Evolutionary conservation across 768 basidiomycete species (phyloP).

Genomic region (Rhodosporidiobolus odoratus): DNA sequence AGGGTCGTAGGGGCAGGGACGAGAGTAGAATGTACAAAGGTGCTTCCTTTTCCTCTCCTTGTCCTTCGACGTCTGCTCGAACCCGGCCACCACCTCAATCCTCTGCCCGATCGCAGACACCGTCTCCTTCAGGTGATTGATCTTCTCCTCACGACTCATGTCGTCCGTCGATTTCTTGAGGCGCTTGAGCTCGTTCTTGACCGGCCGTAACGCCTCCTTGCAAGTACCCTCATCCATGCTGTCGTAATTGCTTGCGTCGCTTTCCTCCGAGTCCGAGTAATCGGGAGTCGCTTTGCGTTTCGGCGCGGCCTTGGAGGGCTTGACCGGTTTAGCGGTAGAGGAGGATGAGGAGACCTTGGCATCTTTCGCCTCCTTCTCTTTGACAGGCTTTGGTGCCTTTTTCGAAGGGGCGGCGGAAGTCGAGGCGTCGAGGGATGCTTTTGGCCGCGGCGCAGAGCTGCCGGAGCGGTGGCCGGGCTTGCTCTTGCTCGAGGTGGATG

Average conservation of each 20-base stretch:
- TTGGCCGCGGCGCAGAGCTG: constrained; percentile 10
- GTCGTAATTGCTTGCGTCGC: constrained; percentile 65
- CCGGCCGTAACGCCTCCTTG: constrained; percentile 91
- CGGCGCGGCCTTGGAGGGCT: constrained; percentile 56
- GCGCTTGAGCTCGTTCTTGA: constrained; percentile 95
- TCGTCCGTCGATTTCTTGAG: constrained; percentile 88
- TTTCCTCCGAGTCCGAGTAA: constrained; percentile 90
- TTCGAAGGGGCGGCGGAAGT: neutral
- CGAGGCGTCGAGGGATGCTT: constrained; percentile 6
- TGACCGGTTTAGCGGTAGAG: constrained; percentile 3
- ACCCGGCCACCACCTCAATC: constrained; percentile 64
- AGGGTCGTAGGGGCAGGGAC: neutral
- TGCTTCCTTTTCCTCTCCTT: constrained; percentile 38
- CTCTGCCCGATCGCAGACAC: constrained; percentile 86
- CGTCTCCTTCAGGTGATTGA: constrained; percentile 90
- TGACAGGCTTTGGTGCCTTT: no score
- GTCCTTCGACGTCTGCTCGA: constrained; percentile 3
- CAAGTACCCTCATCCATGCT: constrained; percentile 47
- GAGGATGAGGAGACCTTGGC: constrained; percentile 4
- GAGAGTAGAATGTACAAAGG: constrained; percentile 31
- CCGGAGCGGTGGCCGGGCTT: constrained; percentile 14
- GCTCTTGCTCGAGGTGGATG: neutral
- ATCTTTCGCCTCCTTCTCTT: constrained; percentile 2
- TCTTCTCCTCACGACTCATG: constrained; percentile 91
- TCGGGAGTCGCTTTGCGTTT: constrained; percentile 94